Percentiles rank a stretch among this genome's conserved stretches.
phyloP scores from a whole-genome alignment of 345 rosid species.

The Eucalyptus microcorys region DNA sequence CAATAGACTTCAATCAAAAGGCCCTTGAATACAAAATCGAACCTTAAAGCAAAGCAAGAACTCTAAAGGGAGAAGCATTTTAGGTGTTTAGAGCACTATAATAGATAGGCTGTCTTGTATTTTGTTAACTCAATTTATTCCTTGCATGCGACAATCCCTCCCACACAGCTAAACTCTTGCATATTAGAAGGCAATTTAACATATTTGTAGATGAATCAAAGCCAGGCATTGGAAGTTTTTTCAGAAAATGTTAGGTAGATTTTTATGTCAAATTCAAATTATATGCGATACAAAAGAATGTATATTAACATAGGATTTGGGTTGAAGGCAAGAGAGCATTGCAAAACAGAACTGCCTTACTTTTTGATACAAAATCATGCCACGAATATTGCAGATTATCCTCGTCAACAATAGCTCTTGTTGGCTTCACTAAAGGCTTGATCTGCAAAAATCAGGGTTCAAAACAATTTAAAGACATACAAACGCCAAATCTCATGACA shows the following conservation, averaged over 20 bases:
- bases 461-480: background rate
- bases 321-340: background rate
- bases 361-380: conserved; percentile 90
- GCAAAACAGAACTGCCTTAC: conserved; percentile 21
- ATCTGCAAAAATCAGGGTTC: conserved; percentile 40
- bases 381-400: conserved; percentile 59
- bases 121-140: background rate
- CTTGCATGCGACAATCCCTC: background rate
- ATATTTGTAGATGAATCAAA: background rate
- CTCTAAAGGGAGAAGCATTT: background rate
- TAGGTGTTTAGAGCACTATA: background rate
- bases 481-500: background rate
- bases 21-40: background rate
- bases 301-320: background rate
- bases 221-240: background rate
- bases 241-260: background rate
- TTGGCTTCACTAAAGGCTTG: conserved; percentile 75
- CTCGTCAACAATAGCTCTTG: conserved; percentile 40
- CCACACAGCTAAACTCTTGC: background rate
- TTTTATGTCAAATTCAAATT: background rate
- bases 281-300: background rate
- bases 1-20: background rate
- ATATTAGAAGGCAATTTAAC: background rate
- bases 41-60: background rate
- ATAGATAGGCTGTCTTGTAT: background rate